phyloP scores from a whole-genome alignment of 2,329 filamentous ascomycete species.

The Acarospora socialis region DNA sequence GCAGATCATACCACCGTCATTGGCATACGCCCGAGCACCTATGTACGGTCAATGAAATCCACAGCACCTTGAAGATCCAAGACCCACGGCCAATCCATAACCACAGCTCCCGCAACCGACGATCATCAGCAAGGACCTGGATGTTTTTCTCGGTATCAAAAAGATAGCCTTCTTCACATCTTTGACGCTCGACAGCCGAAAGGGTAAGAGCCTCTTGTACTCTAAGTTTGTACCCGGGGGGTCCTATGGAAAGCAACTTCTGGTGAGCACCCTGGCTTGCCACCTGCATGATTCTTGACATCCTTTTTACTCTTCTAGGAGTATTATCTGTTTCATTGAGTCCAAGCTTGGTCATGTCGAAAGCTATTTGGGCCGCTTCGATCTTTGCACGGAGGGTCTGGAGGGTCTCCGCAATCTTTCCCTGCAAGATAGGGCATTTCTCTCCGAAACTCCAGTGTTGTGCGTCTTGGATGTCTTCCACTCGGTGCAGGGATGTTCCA shows the following conservation, averaged over 20 bases:
- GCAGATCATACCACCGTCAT: conserved; percentile 39
- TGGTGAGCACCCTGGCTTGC: conserved; percentile 27
- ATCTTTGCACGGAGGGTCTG: too few relatives aligned
- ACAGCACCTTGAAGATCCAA: not conserved
- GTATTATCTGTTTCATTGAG: too few relatives aligned
- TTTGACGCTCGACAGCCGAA: conserved; percentile 32
- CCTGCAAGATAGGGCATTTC: too few relatives aligned
- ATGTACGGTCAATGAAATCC: conserved; percentile 6
- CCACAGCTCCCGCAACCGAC: conserved; percentile 45
- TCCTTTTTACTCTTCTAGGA: too few relatives aligned
- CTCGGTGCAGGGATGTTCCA: too few relatives aligned
- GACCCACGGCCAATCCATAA: conserved; percentile 38
- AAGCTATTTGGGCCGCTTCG: too few relatives aligned
- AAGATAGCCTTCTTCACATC: conserved; percentile 41
- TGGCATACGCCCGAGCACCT: conserved; percentile 27
- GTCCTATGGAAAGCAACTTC: conserved; percentile 20
- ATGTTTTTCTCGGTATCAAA: conserved; percentile 42
- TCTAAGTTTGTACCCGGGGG: conserved; percentile 18
- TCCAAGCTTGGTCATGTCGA: too few relatives aligned
- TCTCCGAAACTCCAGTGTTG: too few relatives aligned
- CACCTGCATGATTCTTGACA: too few relatives aligned
- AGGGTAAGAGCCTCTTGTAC: conserved; percentile 27
- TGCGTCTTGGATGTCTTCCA: too few relatives aligned
- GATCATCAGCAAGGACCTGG: conserved; percentile 40
- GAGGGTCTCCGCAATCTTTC: too few relatives aligned